These are phyloP conservation scores for Myochromella boudieri DNA, from an alignment of 768 basidiomycete genomes.

Conservation along the genomic window DNA sequence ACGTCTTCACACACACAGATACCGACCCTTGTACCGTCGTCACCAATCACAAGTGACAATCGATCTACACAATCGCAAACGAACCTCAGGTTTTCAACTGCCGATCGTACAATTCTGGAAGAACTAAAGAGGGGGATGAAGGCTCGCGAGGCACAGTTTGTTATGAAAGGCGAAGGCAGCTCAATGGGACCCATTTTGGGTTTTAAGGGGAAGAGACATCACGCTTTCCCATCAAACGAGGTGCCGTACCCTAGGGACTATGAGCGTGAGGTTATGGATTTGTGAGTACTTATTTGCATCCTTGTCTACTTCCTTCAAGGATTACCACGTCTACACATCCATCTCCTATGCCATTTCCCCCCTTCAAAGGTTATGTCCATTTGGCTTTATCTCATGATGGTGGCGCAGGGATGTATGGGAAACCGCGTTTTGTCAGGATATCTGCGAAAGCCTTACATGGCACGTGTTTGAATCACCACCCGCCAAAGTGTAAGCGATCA, in stretches of 20 bases:
- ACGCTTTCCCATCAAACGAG: slow-evolving; percentile 45
- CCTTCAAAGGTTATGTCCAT: not conserved
- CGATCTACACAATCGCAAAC: slow-evolving; percentile 3
- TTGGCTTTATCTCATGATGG: slow-evolving; percentile 14
- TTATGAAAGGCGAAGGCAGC: slow-evolving; percentile 42
- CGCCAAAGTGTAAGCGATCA: slow-evolving; percentile 51
- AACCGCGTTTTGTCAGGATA: slow-evolving; percentile 49
- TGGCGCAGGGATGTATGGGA: slow-evolving; percentile 68
- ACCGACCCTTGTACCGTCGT: slow-evolving; percentile 8
- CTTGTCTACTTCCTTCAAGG: slow-evolving; percentile 5
- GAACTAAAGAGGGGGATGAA: slow-evolving; percentile 52
- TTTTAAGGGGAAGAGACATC: slow-evolving; percentile 49
- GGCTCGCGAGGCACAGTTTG: slow-evolving; percentile 58
- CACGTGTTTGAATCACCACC: slow-evolving; percentile 64
- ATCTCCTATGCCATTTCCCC: not conserved
- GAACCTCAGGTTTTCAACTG: slow-evolving; percentile 51
- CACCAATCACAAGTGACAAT: slow-evolving; percentile 6
- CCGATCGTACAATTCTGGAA: slow-evolving; percentile 59
- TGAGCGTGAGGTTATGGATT: slow-evolving; percentile 59
- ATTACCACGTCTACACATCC: not conserved
- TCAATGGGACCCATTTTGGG: slow-evolving; percentile 28
- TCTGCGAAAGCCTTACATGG: slow-evolving; percentile 61
- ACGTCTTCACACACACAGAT: slow-evolving; percentile 8
- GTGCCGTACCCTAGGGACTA: slow-evolving; percentile 74
- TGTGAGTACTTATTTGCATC: slow-evolving; percentile 45